These are phyloP conservation scores for Trichothecium roseum DNA, from an alignment of 2,329 filamentous ascomycete genomes.

Conservation along the genomic window DNA sequence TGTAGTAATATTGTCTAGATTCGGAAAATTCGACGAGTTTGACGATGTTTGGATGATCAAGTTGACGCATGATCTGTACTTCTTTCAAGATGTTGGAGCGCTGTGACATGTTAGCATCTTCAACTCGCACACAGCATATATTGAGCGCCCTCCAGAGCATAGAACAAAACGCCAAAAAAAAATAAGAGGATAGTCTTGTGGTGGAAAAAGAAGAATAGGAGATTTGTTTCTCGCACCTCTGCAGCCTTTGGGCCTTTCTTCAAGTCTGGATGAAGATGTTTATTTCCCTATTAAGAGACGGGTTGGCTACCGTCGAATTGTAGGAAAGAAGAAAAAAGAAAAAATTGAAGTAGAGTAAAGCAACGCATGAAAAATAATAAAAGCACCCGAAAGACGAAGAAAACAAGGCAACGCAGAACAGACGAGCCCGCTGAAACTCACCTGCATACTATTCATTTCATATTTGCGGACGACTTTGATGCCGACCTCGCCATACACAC, in stretches of 20 bases:
- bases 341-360: too few species aligned
- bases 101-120: slow-evolving; percentile 37
- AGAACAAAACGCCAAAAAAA: slow-evolving; percentile 14
- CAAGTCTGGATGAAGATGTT: slow-evolving; percentile 92
- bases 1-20: slow-evolving; percentile 93
- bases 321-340: slow-evolving; percentile 10
- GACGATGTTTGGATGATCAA: slow-evolving; percentile 94
- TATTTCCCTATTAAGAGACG: slow-evolving; percentile 59
- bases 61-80: slow-evolving; percentile 94
- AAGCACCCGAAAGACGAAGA: slow-evolving; percentile 2
- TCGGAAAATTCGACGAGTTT: slow-evolving; percentile 91
- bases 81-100: slow-evolving; percentile 97
- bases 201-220: slow-evolving; percentile 19
- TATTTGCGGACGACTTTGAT: slow-evolving; percentile 99
- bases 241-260: slow-evolving; percentile 90
- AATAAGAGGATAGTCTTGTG: slow-evolving; percentile 11
- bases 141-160: slow-evolving; percentile 10
- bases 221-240: slow-evolving; percentile 68
- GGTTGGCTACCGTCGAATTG: slow-evolving; percentile 16
- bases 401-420: background rate
- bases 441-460: slow-evolving; percentile 98
- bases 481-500: slow-evolving; percentile 69
- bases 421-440: slow-evolving; percentile 42
- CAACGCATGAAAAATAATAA: background rate
- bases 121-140: slow-evolving; percentile 10